Evolutionary conservation across 257 asterid species (phyloP).

Genomic region (Schizonepeta tenuifolia): DNA sequence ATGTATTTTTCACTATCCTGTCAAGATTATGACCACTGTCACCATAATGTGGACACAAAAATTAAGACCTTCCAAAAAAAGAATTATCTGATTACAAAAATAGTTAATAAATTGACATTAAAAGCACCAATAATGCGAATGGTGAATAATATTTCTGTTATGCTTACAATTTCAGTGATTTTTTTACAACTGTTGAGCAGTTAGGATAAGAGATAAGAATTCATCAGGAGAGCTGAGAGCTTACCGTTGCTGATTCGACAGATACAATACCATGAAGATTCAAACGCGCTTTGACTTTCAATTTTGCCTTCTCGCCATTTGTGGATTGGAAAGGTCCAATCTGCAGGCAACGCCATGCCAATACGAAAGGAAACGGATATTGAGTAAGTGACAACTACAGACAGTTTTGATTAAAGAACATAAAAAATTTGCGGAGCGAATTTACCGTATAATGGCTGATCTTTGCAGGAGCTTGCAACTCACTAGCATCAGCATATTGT

Average conservation of each 20-base stretch:
- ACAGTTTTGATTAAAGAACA: neutral
- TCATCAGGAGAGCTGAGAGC: slow-evolving; percentile 36
- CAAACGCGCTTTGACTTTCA: slow-evolving; percentile 82
- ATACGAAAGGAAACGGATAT: neutral
- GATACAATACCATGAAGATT: slow-evolving; percentile 87
- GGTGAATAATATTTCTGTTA: neutral
- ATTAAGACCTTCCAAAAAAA: neutral
- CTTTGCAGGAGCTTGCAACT: slow-evolving; percentile 71
- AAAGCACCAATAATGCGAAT: neutral
- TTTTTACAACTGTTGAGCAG: neutral
- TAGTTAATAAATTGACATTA: neutral
- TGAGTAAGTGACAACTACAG: neutral
- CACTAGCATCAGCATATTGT: slow-evolving; percentile 76
- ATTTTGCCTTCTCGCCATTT: slow-evolving; percentile 65
- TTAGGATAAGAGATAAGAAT: neutral
- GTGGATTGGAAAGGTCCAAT: slow-evolving; percentile 81
- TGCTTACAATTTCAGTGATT: neutral
- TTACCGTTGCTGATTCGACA: slow-evolving; percentile 81
- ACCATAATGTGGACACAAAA: neutral
- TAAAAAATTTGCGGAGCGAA: neutral
- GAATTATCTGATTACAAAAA: neutral
- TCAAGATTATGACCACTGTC: neutral
- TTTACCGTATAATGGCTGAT: slow-evolving; percentile 87
- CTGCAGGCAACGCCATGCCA: slow-evolving; percentile 39
- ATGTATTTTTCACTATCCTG: neutral